Conservation (phyloP, 2,329 filamentous ascomycete species). For the Chaetomiaceae sp. region DNA sequence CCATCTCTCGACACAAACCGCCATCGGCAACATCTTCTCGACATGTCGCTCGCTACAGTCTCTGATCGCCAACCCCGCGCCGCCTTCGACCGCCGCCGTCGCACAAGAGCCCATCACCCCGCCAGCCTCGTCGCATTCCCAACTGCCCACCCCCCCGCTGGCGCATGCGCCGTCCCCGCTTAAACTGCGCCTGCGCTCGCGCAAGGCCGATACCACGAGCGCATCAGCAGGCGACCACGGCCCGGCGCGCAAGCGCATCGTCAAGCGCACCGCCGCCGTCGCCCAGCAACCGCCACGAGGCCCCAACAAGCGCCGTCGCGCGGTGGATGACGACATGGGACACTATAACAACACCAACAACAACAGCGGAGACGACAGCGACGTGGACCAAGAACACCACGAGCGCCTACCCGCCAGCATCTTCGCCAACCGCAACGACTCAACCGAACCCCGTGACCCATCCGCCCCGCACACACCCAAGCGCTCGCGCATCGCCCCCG, state of each 20-base stretch:
- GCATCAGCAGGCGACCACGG: constrained; percentile 29
- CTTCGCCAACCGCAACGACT: constrained; percentile 19
- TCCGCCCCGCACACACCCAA: constrained; percentile 51
- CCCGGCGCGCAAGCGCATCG: constrained; percentile 44
- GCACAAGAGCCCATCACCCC: constrained; percentile 40
- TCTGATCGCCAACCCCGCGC: constrained; percentile 45
- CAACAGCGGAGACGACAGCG: constrained; percentile 30
- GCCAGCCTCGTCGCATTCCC: constrained; percentile 33
- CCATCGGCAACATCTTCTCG: constrained; percentile 52
- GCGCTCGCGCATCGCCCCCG: constrained; percentile 56
- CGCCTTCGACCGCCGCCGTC: constrained; percentile 23
- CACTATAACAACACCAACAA: constrained; percentile 39
- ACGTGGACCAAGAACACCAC: constrained; percentile 25
- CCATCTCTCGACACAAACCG: constrained; percentile 40
- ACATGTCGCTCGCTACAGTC: constrained; percentile 59
- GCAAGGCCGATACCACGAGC: constrained; percentile 30
- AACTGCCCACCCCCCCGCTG: constrained; percentile 54
- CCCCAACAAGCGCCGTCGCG: constrained; percentile 51
- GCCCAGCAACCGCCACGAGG: constrained; percentile 35
- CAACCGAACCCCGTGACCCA: not conserved
- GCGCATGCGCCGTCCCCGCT: constrained; percentile 43
- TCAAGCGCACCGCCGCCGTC: constrained; percentile 41
- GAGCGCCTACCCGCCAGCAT: constrained; percentile 18
- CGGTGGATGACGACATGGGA: constrained; percentile 43
- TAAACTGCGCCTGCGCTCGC: constrained; percentile 53